Conservation (phyloP, 768 basidiomycete species). For the Mrakia gelida region DNA sequence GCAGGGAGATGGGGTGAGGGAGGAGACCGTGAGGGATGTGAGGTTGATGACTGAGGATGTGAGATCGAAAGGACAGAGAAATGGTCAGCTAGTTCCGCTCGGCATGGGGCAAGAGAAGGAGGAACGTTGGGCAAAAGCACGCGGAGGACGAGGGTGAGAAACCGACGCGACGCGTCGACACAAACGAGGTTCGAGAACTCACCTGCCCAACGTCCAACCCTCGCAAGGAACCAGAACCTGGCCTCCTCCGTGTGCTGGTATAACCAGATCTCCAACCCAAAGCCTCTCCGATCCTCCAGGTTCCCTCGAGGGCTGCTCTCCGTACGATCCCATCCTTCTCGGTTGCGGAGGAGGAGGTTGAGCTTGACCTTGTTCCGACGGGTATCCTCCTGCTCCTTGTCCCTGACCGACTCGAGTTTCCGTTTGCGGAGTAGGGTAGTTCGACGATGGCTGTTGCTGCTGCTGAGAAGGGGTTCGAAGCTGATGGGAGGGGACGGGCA, state of each 20-base stretch:
- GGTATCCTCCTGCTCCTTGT: not conserved
- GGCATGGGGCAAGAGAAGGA: not conserved
- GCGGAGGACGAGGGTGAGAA: not conserved
- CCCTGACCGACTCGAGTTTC: not conserved
- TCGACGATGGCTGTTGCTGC: not conserved
- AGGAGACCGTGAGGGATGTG: not conserved
- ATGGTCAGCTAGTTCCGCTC: too few species aligned
- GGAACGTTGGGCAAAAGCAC: too few species aligned
- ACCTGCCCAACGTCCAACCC: not conserved
- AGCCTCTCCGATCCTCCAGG: not conserved
- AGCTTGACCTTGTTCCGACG: not conserved
- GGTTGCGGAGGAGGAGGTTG: not conserved
- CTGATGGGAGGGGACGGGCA: not conserved
- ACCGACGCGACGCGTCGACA: not conserved
- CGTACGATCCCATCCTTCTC: slow-evolving; percentile 1
- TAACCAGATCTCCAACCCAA: not conserved
- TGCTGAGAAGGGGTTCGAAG: not conserved
- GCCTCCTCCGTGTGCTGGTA: not conserved
- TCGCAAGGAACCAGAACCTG: not conserved
- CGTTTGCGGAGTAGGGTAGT: not conserved
- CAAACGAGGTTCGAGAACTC: not conserved
- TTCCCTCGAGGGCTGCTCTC: not conserved
- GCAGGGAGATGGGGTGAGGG: not conserved
- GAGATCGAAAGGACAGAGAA: not conserved
- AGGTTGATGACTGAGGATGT: not conserved